Base-by-base conservation (phyloP, 139 green algal genomes). In the Chlorella sp. region DNA sequence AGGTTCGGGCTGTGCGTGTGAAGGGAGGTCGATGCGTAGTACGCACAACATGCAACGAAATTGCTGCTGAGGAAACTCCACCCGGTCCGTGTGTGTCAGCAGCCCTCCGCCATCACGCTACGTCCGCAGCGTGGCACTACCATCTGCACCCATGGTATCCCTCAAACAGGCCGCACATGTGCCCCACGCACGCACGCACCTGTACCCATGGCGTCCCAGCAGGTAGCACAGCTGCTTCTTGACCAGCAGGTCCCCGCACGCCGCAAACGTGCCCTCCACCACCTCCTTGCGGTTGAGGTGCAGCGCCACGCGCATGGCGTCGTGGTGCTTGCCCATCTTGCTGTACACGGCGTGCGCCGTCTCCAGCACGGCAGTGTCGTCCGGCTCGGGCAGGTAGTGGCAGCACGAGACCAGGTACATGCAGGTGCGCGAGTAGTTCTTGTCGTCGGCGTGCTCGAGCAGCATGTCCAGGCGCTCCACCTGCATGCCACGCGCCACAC, bases 211-310 rank as follows among this genome's bases (percentile, higher is more conserved):
- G 22, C 90, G 80, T 0, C 85, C 92, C 32, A 99, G 85, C 59
- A 99, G 83, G 84, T 98, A 97, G 2, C 82, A 85, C 34, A 99
- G 88, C 87, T 99, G 95, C 76, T 93, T 91, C 82, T 92, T 93
- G 64, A 89, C 83, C 49, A 91, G 63, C n/a, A 64, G 64, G 62
- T 98, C 93, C 0, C 22, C 71, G 62, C 70, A 74, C 0, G 72
- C 77, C 3, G 70, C 70, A 70, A 95, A 96, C 0, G 86, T 89
- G 10, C 69, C 31, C 55, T 85, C 83, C 23, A 91, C 83, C 1
- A 80, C 20, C 6, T 82, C 74, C 4, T 31, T 51, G 27, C 10
- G 32, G 64, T 80, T 80, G 3, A 80, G 29, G 1, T 75, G 76
- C 59, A 95, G 79, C 1, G 91, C 86, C 29, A 94, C 80, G 1